Percentiles rank a stretch among this genome's conserved stretches.
Conservation (phyloP, 2,329 filamentous ascomycete genomes). For the Coniochaeta sp. region DNA sequence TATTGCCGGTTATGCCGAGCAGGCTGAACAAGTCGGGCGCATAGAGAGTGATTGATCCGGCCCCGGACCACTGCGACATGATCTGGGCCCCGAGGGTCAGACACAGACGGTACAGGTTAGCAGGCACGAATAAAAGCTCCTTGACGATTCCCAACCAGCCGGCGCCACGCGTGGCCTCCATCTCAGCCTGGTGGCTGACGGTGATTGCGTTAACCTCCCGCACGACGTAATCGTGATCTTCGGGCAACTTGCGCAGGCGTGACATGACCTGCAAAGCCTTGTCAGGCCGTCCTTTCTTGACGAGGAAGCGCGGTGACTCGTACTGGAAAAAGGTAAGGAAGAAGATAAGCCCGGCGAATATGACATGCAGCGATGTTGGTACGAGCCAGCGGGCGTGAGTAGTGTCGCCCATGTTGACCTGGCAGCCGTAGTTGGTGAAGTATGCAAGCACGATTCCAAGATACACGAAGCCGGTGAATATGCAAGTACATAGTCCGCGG, state of each 20-base stretch:
- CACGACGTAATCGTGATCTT: slow-evolving; percentile 52
- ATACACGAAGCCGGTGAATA: slow-evolving; percentile 66
- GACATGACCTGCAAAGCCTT: slow-evolving; percentile 49
- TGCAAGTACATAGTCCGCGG: slow-evolving; percentile 65
- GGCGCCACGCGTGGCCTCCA: slow-evolving; percentile 61
- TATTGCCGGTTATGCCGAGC: slow-evolving; percentile 59
- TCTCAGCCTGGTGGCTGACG: slow-evolving; percentile 58
- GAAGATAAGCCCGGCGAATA: slow-evolving; percentile 68
- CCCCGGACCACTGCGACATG: slow-evolving; percentile 66
- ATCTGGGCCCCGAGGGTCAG: slow-evolving; percentile 62
- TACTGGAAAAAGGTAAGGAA: slow-evolving; percentile 59
- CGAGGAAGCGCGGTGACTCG: slow-evolving; percentile 64
- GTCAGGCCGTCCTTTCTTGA: slow-evolving; percentile 56
- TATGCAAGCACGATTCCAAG: slow-evolving; percentile 72
- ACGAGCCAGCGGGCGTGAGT: slow-evolving; percentile 46
- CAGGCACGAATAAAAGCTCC: slow-evolving; percentile 59
- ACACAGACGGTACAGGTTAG: slow-evolving; percentile 67
- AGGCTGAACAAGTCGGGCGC: slow-evolving; percentile 66
- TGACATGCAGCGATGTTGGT: slow-evolving; percentile 68
- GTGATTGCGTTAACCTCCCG: slow-evolving; percentile 58
- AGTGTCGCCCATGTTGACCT: slow-evolving; percentile 38
- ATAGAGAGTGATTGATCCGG: slow-evolving; percentile 69
- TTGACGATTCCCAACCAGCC: slow-evolving; percentile 58
- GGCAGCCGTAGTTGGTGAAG: slow-evolving; percentile 61
- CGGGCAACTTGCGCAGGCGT: slow-evolving; percentile 49